A percentile compares a stretch with the other conserved stretches of the same genome.
Conservation (phyloP, 2,329 filamentous ascomycete genomes). For the Fusarium vanettenii region DNA sequence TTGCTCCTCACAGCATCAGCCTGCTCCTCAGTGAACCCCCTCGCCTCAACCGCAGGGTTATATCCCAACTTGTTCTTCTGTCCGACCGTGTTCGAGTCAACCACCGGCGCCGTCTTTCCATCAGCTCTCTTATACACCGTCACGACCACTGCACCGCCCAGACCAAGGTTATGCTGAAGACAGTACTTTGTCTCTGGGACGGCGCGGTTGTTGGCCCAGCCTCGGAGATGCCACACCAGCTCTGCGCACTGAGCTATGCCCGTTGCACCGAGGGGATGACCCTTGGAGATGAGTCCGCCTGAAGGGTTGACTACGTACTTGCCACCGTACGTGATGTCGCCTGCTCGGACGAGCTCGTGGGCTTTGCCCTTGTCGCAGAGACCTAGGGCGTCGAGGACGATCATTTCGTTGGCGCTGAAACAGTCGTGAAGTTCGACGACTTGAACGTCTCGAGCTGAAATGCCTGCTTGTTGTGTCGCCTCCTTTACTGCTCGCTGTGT, state of each 20-base stretch:
- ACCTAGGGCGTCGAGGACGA: conserved; percentile 87
- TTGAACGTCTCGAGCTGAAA: conserved; percentile 75
- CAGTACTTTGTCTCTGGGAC: conserved; percentile 76
- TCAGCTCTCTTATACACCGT: conserved; percentile 91
- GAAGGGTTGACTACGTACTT: conserved; percentile 90
- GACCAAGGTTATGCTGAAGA: conserved; percentile 91
- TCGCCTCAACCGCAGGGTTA: conserved; percentile 90
- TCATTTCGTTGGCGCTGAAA: conserved; percentile 95
- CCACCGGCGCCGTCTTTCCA: conserved; percentile 69
- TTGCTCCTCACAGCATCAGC: conserved; percentile 77
- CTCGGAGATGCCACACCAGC: conserved; percentile 92
- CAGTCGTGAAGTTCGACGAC: conserved; percentile 97
- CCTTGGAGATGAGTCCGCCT: conserved; percentile 94
- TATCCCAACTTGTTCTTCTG: conserved; percentile 80
- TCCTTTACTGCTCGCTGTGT: conserved; percentile 73
- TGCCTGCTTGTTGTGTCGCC: conserved; percentile 80
- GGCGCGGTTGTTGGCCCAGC: conserved; percentile 92
- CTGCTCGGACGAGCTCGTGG: conserved; percentile 87
- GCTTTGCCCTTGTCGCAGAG: conserved; percentile 84
- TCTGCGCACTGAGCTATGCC: conserved; percentile 97
- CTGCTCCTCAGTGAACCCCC: conserved; percentile 86
- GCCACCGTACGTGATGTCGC: conserved; percentile 92
- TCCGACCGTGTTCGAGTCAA: conserved; percentile 74
- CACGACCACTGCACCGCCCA: conserved; percentile 91
- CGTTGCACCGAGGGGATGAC: conserved; percentile 92